These are phyloP conservation scores for Candida mesenterica DNA, from an alignment of 1,139 yeast genomes.

Conservation along the genomic window DNA sequence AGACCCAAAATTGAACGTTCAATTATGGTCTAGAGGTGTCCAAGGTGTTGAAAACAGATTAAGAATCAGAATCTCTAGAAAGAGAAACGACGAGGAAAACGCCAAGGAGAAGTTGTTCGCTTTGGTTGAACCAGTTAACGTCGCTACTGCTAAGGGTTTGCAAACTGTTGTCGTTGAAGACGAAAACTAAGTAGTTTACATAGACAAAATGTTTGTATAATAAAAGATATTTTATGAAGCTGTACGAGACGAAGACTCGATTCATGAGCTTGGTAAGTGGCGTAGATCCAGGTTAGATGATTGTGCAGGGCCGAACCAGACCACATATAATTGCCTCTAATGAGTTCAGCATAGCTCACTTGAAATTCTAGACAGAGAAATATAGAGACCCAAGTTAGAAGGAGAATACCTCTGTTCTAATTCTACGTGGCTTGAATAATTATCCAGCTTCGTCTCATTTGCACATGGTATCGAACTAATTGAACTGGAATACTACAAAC, in stretches of 20 bases:
- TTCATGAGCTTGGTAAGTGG: slow-evolving; percentile 1
- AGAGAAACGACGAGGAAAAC: slow-evolving; percentile 99
- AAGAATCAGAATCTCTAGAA: slow-evolving; percentile 99
- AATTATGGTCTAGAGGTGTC: slow-evolving; percentile 99
- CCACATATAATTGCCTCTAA: no score
- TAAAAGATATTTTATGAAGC: slow-evolving; percentile 5
- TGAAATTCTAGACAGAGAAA: no score
- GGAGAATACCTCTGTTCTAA: no score
- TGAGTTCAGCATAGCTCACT: no score
- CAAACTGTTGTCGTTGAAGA: slow-evolving; percentile 95
- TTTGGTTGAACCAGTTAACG: slow-evolving; percentile 95
- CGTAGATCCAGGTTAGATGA: no score
- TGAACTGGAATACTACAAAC: no score
- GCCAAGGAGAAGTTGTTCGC: slow-evolving; percentile 98
- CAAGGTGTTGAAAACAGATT: slow-evolving; percentile 98
- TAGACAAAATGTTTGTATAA: slow-evolving; percentile 15
- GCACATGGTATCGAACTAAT: no score
- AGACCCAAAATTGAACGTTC: slow-evolving; percentile 98
- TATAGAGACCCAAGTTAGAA: no score
- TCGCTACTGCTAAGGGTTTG: slow-evolving; percentile 95
- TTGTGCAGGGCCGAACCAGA: no score
- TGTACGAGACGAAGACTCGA: background rate
- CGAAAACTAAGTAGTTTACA: slow-evolving; percentile 53
- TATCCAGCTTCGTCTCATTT: no score
- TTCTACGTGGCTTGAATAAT: no score